phyloP scores from a whole-genome alignment of 78 protist species.

The Planoprotostelium fungivorum region DNA sequence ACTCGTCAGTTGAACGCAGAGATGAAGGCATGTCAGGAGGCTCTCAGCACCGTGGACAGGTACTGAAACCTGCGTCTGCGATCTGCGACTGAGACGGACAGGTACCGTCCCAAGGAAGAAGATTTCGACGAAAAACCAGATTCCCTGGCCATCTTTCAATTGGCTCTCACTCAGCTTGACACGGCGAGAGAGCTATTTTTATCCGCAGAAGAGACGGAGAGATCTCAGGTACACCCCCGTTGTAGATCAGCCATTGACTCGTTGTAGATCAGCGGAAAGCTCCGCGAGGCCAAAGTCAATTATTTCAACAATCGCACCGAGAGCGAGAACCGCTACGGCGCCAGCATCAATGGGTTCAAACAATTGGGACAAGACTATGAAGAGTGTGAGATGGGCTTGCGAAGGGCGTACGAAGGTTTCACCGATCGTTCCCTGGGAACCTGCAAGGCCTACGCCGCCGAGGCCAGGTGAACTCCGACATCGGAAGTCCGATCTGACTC shows the following conservation, averaged over 20 bases:
- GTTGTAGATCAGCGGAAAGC: not conserved
- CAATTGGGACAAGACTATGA: not conserved
- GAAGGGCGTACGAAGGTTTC: not conserved
- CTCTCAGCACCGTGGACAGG: not conserved
- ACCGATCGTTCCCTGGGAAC: not conserved
- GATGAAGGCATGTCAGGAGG: not conserved
- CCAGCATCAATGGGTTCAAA: not conserved
- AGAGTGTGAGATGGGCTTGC: not conserved
- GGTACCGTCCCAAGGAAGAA: not conserved
- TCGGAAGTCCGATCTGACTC: not conserved
- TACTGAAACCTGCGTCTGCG: not conserved
- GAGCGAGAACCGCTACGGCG: not conserved
- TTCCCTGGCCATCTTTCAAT: not conserved
- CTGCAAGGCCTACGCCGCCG: not conserved
- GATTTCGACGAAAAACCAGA: not conserved
- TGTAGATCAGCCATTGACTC: not conserved
- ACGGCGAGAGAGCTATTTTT: not conserved
- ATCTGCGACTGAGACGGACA: not conserved
- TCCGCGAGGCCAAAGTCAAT: not conserved
- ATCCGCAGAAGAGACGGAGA: not conserved
- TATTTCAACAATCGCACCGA: not conserved
- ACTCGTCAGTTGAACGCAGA: not conserved
- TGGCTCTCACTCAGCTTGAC: not conserved
- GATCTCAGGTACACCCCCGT: not conserved
- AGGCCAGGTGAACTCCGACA: not conserved